Conservation (phyloP, 176 grass and related monocot genomes). For the Puccinellia tenuiflora region DNA sequence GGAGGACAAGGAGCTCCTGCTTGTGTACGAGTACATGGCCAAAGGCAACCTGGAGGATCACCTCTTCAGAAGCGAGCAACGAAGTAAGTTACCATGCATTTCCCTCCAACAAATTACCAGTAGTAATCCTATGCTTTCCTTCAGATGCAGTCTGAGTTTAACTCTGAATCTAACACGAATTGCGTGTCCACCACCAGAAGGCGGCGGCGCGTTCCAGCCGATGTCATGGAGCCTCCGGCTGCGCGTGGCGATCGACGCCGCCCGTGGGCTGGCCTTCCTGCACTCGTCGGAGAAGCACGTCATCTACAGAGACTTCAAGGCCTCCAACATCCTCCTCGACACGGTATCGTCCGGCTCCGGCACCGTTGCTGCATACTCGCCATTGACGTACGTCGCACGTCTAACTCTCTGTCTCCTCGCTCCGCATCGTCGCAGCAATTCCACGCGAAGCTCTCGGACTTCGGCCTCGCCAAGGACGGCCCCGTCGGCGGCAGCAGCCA, state of each 20-base stretch:
- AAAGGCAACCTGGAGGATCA: slow-evolving; percentile 74
- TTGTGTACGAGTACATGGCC: slow-evolving; percentile 75
- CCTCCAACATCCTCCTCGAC: slow-evolving; percentile 75
- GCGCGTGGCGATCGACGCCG: slow-evolving; percentile 50
- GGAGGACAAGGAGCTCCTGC: slow-evolving; percentile 65
- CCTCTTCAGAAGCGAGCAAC: slow-evolving; percentile 57
- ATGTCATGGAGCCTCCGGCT: slow-evolving; percentile 61
- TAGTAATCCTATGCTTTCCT: no score
- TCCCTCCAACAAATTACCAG: not conserved
- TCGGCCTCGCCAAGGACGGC: slow-evolving; percentile 49
- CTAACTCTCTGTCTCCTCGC: not conserved
- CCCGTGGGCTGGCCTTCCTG: slow-evolving; percentile 55
- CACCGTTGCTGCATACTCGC: not conserved
- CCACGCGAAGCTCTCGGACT: slow-evolving; percentile 58
- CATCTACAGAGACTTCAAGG: slow-evolving; percentile 76
- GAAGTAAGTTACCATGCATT: slow-evolving; percentile 26
- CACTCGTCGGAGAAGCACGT: slow-evolving; percentile 77
- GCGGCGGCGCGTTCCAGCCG: slow-evolving; percentile 31
- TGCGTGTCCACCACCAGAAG: slow-evolving; percentile 14
- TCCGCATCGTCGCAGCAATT: not conserved
- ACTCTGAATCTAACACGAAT: not conserved
- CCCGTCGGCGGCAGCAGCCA: slow-evolving; percentile 48
- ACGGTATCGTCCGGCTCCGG: slow-evolving; percentile 18
- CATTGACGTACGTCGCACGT: not conserved
- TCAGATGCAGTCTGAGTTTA: not conserved